Base-by-base conservation (phyloP, 2,329 filamentous ascomycete genomes). In the Xylaria sp. region DNA sequence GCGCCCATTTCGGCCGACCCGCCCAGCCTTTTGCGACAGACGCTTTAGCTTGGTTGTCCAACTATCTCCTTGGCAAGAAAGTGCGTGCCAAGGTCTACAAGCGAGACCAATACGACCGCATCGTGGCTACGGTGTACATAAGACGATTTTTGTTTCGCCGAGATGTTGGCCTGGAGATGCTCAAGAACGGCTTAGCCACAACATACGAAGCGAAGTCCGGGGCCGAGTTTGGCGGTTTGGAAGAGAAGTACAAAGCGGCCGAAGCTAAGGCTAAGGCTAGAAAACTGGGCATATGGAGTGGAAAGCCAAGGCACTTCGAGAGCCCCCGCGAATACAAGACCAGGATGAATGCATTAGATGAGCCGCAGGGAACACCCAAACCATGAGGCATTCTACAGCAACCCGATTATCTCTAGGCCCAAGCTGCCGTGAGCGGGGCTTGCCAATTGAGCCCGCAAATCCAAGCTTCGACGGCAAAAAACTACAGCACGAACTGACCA, bases 121-220 rank as follows among this genome's bases (percentile, higher is more conserved):
- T 96, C 5, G 92, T 99, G 1, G 93, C 90, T 15, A 95, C 91
- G 0, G 94, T 94, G 0, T 91, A 87, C 70, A 86, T 94, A 31
- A 85, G 92, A 48, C 84, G 82, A 58, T 84, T 87, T 69, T 76
- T 92, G 9, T 82, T 91, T 62, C 87, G 87, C 68, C 85, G 85
- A 60, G 93, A 99, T 75, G 90, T 99, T 4, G 93, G 94, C 3
- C 79, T 93, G 63, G 90, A 96, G 75, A 96, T 99, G 93, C 78
- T 99, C 64, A 91, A 87, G 78, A 83, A 80, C 21, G 95, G 95
- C 0, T 78, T 96, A 65, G 95, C 94, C 40, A 97, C 92, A 2
- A 90, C 95, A 3, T 99, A 98, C 74, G 95, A 98, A 78, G 94
- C 92, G 27, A 98, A 96, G 77, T 85, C 83, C 4, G 95, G 94